Percentiles rank a stretch among this genome's conserved stretches.
These are phyloP conservation scores for Trichoderma cornu-damae DNA, from an alignment of 2,329 filamentous ascomycete genomes.

Conservation along the genomic window DNA sequence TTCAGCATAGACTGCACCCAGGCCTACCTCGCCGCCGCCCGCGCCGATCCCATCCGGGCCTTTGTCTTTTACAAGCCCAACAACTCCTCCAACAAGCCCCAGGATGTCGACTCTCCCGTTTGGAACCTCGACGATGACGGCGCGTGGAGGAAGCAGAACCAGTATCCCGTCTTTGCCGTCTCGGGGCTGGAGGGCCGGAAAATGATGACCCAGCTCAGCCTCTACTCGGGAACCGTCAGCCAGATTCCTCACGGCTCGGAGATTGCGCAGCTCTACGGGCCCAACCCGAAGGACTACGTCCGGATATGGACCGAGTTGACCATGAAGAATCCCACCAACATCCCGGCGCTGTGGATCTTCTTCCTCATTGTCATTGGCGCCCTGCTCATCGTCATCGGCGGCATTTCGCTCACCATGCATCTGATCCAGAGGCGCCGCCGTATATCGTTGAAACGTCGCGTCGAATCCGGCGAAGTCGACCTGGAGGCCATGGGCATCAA, in stretches of 20 bases:
- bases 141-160: constrained; percentile 65
- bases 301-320: constrained; percentile 54
- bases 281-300: constrained; percentile 54
- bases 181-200: constrained; percentile 59
- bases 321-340: constrained; percentile 41
- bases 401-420: constrained; percentile 70
- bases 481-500: constrained; percentile 83
- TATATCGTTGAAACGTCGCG: constrained; percentile 60
- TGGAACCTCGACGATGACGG: constrained; percentile 69
- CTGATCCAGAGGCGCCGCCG: constrained; percentile 68
- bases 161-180: constrained; percentile 79
- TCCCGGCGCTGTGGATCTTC: constrained; percentile 80
- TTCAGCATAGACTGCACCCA: constrained; percentile 66
- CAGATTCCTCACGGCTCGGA: constrained; percentile 53
- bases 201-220: constrained; percentile 65
- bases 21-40: constrained; percentile 63
- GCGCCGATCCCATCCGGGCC: constrained; percentile 53
- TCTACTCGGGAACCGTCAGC: constrained; percentile 73
- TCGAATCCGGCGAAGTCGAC: constrained; percentile 75
- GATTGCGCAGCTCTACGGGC: constrained; percentile 50
- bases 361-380: constrained; percentile 65
- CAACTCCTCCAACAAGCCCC: constrained; percentile 56
- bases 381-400: constrained; percentile 60
- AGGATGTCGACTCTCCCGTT: constrained; percentile 54
- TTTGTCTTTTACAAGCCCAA: constrained; percentile 60